A percentile compares a stretch with the other conserved stretches of the same genome.
Conservation (phyloP, 116 monocot genomes). For the Cymodocea nodosa region DNA sequence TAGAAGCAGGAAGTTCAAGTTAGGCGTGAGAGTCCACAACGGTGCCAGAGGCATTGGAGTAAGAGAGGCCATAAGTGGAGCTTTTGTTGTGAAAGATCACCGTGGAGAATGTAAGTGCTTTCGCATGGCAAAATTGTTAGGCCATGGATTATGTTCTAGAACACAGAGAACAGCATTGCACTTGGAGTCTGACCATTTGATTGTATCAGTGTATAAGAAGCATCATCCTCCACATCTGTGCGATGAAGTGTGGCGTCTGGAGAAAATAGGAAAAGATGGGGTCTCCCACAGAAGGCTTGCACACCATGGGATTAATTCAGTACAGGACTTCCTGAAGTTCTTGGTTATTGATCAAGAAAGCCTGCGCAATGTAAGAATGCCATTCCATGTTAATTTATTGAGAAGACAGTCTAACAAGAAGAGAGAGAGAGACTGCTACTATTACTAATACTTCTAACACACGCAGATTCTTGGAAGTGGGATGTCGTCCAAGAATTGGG, state of each 20-base stretch:
- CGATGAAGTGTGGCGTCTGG: slow-evolving; percentile 62
- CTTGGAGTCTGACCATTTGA: background rate
- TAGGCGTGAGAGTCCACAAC: slow-evolving; percentile 27
- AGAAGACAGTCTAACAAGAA: background rate
- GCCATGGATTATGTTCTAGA: too few relatives aligned
- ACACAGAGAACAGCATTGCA: too few relatives aligned
- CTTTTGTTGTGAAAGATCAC: slow-evolving; percentile 61
- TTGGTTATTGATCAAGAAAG: slow-evolving; percentile 14
- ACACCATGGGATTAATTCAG: slow-evolving; percentile 19
- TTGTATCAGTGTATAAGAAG: slow-evolving; percentile 52
- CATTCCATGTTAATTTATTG: slow-evolving; percentile 11
- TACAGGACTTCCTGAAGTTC: slow-evolving; percentile 39
- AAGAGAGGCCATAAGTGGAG: slow-evolving; percentile 34
- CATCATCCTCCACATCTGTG: slow-evolving; percentile 42
- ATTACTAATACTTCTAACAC: background rate
- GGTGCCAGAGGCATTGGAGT: slow-evolving; percentile 14
- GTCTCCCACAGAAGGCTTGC: slow-evolving; percentile 37
- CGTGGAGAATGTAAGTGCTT: slow-evolving; percentile 59
- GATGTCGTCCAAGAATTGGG: slow-evolving; percentile 36
- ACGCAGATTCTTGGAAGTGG: slow-evolving; percentile 32
- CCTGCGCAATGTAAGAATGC: slow-evolving; percentile 28
- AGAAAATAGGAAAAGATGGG: slow-evolving; percentile 63
- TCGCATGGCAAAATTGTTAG: background rate
- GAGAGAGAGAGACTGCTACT: too few relatives aligned
- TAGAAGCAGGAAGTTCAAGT: slow-evolving; percentile 43